phyloP scores from a whole-genome alignment of 257 asterid genomes.

The Nyctanthes arbortristis region DNA sequence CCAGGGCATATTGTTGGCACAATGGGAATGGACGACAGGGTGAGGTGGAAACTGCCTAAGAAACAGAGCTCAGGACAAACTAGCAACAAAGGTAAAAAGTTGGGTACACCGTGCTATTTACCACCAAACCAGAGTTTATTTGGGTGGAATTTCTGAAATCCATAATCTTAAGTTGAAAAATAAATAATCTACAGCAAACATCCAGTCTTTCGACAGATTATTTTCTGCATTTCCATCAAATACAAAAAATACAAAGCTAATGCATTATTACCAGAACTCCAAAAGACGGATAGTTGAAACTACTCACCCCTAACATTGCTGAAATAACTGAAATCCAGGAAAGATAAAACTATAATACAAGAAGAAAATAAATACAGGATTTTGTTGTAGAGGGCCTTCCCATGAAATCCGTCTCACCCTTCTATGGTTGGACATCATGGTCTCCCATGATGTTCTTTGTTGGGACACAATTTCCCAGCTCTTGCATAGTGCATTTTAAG shows the following conservation, averaged over 20 bases:
- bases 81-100: no score
- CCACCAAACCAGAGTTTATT: neutral
- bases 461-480: conserved; percentile 48
- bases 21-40: neutral
- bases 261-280: conserved; percentile 59
- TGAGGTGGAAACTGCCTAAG: no score
- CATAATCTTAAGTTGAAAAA: no score
- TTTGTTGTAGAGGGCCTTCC: conserved; percentile 30
- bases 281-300: conserved; percentile 28
- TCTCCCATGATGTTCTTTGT: conserved; percentile 36
- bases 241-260: conserved; percentile 75
- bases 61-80: no score
- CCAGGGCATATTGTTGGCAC: neutral
- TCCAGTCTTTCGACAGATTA: conserved; percentile 49
- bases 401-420: conserved; percentile 28
- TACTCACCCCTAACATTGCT: conserved; percentile 46
- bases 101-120: no score
- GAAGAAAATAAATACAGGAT: conserved; percentile 40
- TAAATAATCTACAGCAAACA: conserved; percentile 7
- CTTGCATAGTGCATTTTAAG: conserved; percentile 73
- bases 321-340: conserved; percentile 49
- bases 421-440: conserved; percentile 74
- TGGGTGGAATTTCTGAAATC: neutral
- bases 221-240: conserved; percentile 67
- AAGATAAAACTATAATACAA: conserved; percentile 66